These are phyloP conservation scores for Hebeloma cylindrosporum DNA, from an alignment of 768 basidiomycete species.

Conservation along the genomic window DNA sequence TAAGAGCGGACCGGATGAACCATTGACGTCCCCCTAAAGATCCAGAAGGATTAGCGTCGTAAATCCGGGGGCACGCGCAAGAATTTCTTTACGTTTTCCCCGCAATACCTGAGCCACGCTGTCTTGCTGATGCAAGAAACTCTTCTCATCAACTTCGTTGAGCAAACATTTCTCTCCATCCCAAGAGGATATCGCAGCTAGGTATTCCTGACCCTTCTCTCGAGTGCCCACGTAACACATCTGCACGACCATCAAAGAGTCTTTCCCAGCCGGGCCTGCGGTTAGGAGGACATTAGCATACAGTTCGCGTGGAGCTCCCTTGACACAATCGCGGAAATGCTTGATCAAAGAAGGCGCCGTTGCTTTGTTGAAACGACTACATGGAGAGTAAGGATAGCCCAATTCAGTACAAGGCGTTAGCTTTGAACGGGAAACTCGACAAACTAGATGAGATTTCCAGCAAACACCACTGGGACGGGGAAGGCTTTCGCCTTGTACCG, in stretches of 20 bases:
- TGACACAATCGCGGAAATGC: conserved; percentile 92
- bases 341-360: conserved; percentile 87
- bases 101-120: conserved; percentile 88
- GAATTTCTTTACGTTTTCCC: conserved; percentile 68
- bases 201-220: conserved; percentile 73
- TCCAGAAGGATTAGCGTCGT: conserved; percentile 11
- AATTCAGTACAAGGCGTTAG: too few species aligned
- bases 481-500: conserved; percentile 89
- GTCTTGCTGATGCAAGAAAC: conserved; percentile 86
- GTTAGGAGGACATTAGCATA: conserved; percentile 91
- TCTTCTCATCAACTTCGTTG: conserved; percentile 90
- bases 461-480: conserved; percentile 88
- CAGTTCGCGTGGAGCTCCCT: conserved; percentile 81
- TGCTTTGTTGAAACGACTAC: conserved; percentile 86
- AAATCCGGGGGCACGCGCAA: conserved; percentile 6
- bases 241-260: conserved; percentile 87
- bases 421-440: conserved; percentile 31
- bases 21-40: conserved; percentile 74
- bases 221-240: conserved; percentile 85
- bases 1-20: conserved; percentile 87
- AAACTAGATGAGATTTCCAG: conserved; percentile 90
- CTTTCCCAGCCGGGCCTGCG: conserved; percentile 80
- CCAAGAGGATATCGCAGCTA: conserved; percentile 84
- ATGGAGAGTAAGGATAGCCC: too few species aligned
- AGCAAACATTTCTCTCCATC: conserved; percentile 82